phyloP scores from a whole-genome alignment of 2,329 filamentous ascomycete genomes.

The Pezicula rhizophila region DNA sequence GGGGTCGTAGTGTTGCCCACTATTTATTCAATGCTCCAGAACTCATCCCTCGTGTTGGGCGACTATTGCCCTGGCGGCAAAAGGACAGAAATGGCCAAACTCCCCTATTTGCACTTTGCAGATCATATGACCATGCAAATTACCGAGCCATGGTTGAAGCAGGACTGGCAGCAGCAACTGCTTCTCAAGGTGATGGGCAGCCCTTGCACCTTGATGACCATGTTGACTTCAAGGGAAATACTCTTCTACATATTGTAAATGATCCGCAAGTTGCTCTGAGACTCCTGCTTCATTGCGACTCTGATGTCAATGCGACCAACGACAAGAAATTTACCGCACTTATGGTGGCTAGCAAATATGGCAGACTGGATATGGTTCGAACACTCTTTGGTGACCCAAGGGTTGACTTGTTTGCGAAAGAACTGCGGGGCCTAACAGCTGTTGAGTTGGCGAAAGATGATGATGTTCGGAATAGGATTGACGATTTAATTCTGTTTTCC shows the following conservation, averaged over 20 bases:
- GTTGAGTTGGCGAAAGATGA: conserved; percentile 97
- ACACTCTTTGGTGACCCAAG: conserved; percentile 81
- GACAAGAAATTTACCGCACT: conserved; percentile 91
- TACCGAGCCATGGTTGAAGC: conserved; percentile 84
- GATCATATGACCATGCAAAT: conserved; percentile 87
- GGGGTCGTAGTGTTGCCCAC: conserved; percentile 87
- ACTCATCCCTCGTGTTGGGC: conserved; percentile 71
- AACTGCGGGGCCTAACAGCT: conserved; percentile 82
- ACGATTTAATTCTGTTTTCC: conserved; percentile 83
- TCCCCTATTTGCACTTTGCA: conserved; percentile 89
- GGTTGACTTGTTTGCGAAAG: conserved; percentile 78
- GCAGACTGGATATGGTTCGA: conserved; percentile 86
- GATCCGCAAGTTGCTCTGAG: conserved; percentile 70
- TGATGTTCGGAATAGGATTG: conserved; percentile 91
- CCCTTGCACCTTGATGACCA: conserved; percentile 90
- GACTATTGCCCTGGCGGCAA: conserved; percentile 78
- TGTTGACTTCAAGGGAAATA: conserved; percentile 88
- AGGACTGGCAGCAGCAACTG: conserved; percentile 68
- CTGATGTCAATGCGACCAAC: conserved; percentile 93
- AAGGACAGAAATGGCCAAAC: conserved; percentile 96
- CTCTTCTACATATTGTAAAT: conserved; percentile 89
- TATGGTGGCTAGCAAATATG: conserved; percentile 99
- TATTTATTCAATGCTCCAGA: conserved; percentile 89
- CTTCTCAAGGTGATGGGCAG: conserved; percentile 68
- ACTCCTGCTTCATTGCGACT: conserved; percentile 78